Evolutionary conservation across 2,329 filamentous ascomycete genomes (phyloP), one percentile per base, ranked within the genome.

Genomic region (Blastomyces percursus): DNA sequence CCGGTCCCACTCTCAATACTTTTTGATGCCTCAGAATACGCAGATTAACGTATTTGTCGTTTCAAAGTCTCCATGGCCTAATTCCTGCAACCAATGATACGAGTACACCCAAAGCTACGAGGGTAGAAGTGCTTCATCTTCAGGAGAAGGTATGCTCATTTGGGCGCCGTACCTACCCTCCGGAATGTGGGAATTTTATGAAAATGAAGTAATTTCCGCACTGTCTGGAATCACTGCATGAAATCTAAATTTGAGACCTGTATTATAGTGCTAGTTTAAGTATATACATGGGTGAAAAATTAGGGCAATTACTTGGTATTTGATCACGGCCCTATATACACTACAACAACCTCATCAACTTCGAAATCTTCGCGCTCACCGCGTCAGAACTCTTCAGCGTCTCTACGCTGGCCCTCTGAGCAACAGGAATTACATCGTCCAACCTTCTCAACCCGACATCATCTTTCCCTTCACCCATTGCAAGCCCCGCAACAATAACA

Each of bases 321-420:
- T 9, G 11, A 55, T 61, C 9, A 42, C 61, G 52, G 12, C 48
- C 24, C 50, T 57, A 56, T 44, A 16, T 40, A 56, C 19, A 7
- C 54, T n/a, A n/a, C 50, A 68, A 46, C 27, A 63, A 52, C 7
- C 59, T 55, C 27, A 48, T 59, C 16, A 75, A 58, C 16, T 64
- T 62, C 40, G 59, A 63, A 21, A 77, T 69, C 24, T 74, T 69
- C 51, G 67, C 64, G 61, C 74, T 77, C 2, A 97, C 93, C 59
- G 88, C 84, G 71, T 92, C 85, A 11, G 78, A 77, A 71, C 89
- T 90, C 73, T 83, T 87, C 69, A 99, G 76, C 16, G 90, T 94
- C 77, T 90, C 76, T 0, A 89, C 84, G 3, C 92, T 91, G 2
- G 88, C 93, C 70, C 81, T 82, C 77, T 97, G 94, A 38, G 92